These are phyloP conservation scores for Penicilliopsis zonata DNA, from an alignment of 495 filamentous ascomycete species.

Conservation along the genomic window DNA sequence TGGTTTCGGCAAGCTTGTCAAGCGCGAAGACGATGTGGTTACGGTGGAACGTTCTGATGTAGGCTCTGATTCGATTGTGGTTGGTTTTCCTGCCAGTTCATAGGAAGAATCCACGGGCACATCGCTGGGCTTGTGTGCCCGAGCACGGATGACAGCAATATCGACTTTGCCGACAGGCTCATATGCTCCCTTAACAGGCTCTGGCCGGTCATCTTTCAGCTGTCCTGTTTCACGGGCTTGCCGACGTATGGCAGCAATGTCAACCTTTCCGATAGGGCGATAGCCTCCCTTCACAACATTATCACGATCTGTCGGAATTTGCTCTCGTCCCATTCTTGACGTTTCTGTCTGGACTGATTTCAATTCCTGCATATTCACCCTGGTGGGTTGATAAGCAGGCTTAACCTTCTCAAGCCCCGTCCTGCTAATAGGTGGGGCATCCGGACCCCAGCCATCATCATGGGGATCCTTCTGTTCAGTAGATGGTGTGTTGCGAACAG, in stretches of 20 bases:
- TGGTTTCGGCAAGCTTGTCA: conserved; percentile 84
- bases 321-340: conserved; percentile 36
- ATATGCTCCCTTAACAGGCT: conserved; percentile 79
- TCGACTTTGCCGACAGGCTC: conserved; percentile 91
- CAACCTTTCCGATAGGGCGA: conserved; percentile 90
- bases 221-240: conserved; percentile 57
- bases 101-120: conserved; percentile 27
- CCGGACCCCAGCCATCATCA: conserved; percentile 86
- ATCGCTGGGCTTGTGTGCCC: conserved; percentile 54
- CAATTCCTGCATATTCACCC: conserved; percentile 75
- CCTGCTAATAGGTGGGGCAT: conserved; percentile 80
- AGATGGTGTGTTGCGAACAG: conserved; percentile 29
- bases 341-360: conserved; percentile 55
- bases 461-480: conserved; percentile 40
- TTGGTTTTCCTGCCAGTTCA: conserved; percentile 19
- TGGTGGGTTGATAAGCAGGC: conserved; percentile 86
- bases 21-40: conserved; percentile 60
- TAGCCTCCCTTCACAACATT: conserved; percentile 84
- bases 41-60: conserved; percentile 56
- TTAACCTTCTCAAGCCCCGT: conserved; percentile 86
- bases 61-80: conserved; percentile 38
- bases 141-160: conserved; percentile 80
- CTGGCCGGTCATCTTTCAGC: conserved; percentile 60
- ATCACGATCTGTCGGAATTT: conserved; percentile 17
- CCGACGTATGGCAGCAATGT: conserved; percentile 78